Percentiles rank a stretch among this genome's conserved stretches.
Conservation (phyloP, 2,329 filamentous ascomycete species). For the Epichloe glyceriae region DNA sequence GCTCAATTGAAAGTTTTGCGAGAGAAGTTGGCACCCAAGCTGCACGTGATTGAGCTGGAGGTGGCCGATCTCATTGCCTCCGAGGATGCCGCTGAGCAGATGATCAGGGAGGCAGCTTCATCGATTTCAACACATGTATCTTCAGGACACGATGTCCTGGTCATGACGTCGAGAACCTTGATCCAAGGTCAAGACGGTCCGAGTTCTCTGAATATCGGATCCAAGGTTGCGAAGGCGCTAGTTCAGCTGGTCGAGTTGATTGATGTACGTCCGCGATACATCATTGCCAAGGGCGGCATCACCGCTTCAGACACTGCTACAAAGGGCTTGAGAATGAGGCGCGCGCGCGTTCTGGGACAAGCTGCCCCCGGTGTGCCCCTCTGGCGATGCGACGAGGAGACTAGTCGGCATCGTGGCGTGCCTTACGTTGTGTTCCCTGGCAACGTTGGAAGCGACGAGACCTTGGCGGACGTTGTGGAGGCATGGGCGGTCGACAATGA, state of each 20-base stretch:
- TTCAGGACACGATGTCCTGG: conserved; percentile 35
- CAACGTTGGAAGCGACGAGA: conserved; percentile 39
- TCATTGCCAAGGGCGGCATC: conserved; percentile 48
- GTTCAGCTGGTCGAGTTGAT: conserved; percentile 33
- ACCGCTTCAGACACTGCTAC: conserved; percentile 45
- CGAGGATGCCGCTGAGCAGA: conserved; percentile 15
- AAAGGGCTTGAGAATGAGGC: conserved; percentile 37
- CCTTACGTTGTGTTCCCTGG: conserved; percentile 47
- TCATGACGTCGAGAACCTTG: conserved; percentile 44
- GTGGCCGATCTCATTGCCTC: conserved; percentile 19
- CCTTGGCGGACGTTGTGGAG: conserved; percentile 30
- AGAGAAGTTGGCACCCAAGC: conserved; percentile 21
- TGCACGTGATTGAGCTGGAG: conserved; percentile 35
- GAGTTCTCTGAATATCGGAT: conserved; percentile 36
- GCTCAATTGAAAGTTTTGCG: conserved; percentile 33
- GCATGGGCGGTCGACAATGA: conserved; percentile 6
- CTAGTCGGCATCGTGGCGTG: conserved; percentile 33
- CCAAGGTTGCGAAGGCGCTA: conserved; percentile 35
- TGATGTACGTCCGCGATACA: conserved; percentile 35
- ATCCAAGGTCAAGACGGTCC: conserved; percentile 31
- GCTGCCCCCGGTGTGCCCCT: conserved; percentile 43
- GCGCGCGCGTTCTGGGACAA: conserved; percentile 40
- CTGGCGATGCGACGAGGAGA: conserved; percentile 41
- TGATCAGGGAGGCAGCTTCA: conserved; percentile 21
- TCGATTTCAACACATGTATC: conserved; percentile 15